Conservation (phyloP, 345 rosid genomes). For the Mallotus nudiflorus region DNA sequence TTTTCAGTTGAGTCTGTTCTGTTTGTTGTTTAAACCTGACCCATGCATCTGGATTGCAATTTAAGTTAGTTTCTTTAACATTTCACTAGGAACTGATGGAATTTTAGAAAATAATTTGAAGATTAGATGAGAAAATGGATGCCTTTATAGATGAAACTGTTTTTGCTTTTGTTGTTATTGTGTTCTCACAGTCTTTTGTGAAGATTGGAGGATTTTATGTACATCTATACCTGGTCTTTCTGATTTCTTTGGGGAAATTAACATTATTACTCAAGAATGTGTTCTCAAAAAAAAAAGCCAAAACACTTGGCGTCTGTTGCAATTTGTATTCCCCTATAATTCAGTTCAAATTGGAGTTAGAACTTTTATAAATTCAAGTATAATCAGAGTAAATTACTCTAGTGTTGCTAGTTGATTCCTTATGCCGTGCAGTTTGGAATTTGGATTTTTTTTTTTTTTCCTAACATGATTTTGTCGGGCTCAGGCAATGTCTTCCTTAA, state of each 20-base stretch:
- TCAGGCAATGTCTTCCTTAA: conserved; percentile 94
- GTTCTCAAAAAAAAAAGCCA: too few relatives aligned
- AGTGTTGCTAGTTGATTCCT: neutral
- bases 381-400: neutral
- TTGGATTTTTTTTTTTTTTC: neutral
- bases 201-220: too few relatives aligned
- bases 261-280: neutral
- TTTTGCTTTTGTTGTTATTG: too few relatives aligned
- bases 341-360: neutral
- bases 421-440: neutral
- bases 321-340: too few relatives aligned
- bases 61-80: neutral
- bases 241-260: neutral
- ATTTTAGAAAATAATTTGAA: neutral
- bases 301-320: too few relatives aligned
- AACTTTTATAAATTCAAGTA: neutral
- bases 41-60: neutral
- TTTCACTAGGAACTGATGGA: neutral
- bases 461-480: conserved; percentile 1
- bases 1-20: neutral
- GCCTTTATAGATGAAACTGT: neutral
- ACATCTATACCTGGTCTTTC: neutral
- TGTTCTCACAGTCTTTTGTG: too few relatives aligned
- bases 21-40: neutral
- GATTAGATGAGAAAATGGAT: neutral